Evolutionary conservation across 495 filamentous ascomycete species (phyloP).

Genomic region (Penicillium crystallinum): DNA sequence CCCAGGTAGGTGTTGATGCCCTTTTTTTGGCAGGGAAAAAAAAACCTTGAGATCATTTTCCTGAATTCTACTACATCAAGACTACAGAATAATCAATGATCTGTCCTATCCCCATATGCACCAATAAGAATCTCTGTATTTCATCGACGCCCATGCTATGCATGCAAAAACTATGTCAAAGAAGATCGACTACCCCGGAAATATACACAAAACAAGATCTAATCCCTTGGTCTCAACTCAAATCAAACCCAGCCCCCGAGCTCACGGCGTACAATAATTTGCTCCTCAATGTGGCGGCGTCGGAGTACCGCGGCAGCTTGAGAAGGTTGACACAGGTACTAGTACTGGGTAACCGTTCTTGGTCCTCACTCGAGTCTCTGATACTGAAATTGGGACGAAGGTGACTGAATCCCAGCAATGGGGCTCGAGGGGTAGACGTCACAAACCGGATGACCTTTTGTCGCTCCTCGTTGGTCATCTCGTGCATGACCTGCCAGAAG

Average conservation of each 20-base stretch:
- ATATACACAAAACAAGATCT: conserved; percentile 5
- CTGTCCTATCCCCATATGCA: background rate
- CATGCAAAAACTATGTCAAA: conserved; percentile 8
- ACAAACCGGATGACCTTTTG: conserved; percentile 92
- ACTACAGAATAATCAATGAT: too few relatives aligned
- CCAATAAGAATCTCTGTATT: conserved; percentile 16
- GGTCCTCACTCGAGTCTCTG: conserved; percentile 74
- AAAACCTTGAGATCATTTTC: too few relatives aligned
- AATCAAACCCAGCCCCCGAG: conserved; percentile 90
- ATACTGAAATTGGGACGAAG: conserved; percentile 87
- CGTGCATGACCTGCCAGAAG: conserved; percentile 89
- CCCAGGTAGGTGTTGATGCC: too few relatives aligned
- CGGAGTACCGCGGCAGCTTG: conserved; percentile 82
- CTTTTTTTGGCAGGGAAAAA: too few relatives aligned
- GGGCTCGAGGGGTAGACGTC: conserved; percentile 87
- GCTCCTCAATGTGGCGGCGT: conserved; percentile 55
- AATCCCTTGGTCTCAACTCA: conserved; percentile 51
- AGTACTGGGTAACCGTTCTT: conserved; percentile 80
- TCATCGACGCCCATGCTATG: conserved; percentile 29
- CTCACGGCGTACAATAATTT: conserved; percentile 89
- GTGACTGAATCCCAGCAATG: conserved; percentile 82
- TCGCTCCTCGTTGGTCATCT: conserved; percentile 66
- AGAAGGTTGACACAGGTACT: conserved; percentile 96
- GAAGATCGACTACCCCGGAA: background rate
- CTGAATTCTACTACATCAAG: too few relatives aligned